Percentiles rank a stretch among this genome's conserved stretches.
Conservation (phyloP, 805 yeast species). For the Cyberlindnera petersonii region DNA sequence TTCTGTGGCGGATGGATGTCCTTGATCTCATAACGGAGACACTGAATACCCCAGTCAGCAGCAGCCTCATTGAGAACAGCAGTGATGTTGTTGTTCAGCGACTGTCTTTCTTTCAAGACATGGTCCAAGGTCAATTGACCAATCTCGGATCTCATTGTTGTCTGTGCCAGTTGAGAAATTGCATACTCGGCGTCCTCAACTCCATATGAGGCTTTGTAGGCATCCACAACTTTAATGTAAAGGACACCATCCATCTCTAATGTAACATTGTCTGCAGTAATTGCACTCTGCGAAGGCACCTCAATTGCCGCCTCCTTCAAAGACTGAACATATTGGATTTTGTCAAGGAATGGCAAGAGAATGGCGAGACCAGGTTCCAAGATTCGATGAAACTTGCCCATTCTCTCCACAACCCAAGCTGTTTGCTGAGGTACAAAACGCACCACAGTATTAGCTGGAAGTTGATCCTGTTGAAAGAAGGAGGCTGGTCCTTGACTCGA, state of each 20-base stretch:
- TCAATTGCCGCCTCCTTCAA: slow-evolving; percentile 83
- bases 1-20: slow-evolving; percentile 86
- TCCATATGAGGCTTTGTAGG: slow-evolving; percentile 83
- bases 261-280: slow-evolving; percentile 82
- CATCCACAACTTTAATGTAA: slow-evolving; percentile 72
- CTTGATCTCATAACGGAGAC: slow-evolving; percentile 80
- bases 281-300: slow-evolving; percentile 79
- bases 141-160: slow-evolving; percentile 87
- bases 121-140: slow-evolving; percentile 79
- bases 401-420: slow-evolving; percentile 87
- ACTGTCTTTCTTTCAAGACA: slow-evolving; percentile 72
- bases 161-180: slow-evolving; percentile 79
- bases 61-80: slow-evolving; percentile 82
- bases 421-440: slow-evolving; percentile 87
- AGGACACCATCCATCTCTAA: slow-evolving; percentile 82
- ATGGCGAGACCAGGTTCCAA: slow-evolving; percentile 77
- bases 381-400: slow-evolving; percentile 75
- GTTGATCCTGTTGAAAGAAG: slow-evolving; percentile 55
- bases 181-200: slow-evolving; percentile 88
- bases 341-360: slow-evolving; percentile 68
- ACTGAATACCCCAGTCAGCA: slow-evolving; percentile 78
- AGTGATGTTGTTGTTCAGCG: slow-evolving; percentile 69
- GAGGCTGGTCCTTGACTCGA: slow-evolving; percentile 33
- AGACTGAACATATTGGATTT: slow-evolving; percentile 76
- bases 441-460: slow-evolving; percentile 73